phyloP scores from a whole-genome alignment of 2,329 filamentous ascomycete genomes.

The Orbilia oligospora region DNA sequence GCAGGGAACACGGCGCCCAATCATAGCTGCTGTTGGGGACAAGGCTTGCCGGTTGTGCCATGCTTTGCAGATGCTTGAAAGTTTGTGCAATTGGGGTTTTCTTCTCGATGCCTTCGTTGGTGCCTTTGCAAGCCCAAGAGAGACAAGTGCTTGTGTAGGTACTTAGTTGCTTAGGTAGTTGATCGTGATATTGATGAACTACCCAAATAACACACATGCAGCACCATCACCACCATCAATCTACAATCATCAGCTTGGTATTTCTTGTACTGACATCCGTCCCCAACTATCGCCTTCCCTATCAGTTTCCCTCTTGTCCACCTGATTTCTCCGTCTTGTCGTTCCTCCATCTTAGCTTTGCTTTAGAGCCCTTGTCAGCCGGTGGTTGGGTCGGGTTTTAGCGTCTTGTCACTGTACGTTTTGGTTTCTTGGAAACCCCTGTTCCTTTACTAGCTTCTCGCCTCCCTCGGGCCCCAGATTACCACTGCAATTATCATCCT shows the following conservation, averaged over 20 bases:
- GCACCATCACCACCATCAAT: background rate
- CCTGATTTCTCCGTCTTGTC: conserved; percentile 35
- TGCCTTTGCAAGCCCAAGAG: background rate
- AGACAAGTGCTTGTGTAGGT: too few species aligned
- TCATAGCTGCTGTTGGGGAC: conserved; percentile 35
- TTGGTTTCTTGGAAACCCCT: conserved; percentile 17
- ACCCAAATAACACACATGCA: background rate
- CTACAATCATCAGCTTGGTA: conserved; percentile 19
- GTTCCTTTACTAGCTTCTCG: conserved; percentile 22
- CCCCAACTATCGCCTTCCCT: conserved; percentile 14
- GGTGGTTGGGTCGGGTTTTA: conserved; percentile 31
- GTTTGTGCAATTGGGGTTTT: conserved; percentile 13
- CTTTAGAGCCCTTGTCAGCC: conserved; percentile 31
- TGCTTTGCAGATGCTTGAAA: conserved; percentile 13
- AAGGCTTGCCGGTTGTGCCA: conserved; percentile 13
- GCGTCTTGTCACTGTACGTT: conserved; percentile 28
- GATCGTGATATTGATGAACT: conserved; percentile 1
- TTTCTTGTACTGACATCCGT: conserved; percentile 9
- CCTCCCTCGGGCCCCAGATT: conserved; percentile 28
- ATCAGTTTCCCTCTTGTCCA: conserved; percentile 16
- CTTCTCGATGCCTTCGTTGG: conserved; percentile 13
- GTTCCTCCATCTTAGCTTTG: conserved; percentile 13
- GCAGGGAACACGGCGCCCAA: conserved; percentile 45
- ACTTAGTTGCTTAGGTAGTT: background rate
- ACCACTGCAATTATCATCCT: conserved; percentile 9